Base-by-base conservation (phyloP, 1,139 yeast species). In the Pichia sp. region DNA sequence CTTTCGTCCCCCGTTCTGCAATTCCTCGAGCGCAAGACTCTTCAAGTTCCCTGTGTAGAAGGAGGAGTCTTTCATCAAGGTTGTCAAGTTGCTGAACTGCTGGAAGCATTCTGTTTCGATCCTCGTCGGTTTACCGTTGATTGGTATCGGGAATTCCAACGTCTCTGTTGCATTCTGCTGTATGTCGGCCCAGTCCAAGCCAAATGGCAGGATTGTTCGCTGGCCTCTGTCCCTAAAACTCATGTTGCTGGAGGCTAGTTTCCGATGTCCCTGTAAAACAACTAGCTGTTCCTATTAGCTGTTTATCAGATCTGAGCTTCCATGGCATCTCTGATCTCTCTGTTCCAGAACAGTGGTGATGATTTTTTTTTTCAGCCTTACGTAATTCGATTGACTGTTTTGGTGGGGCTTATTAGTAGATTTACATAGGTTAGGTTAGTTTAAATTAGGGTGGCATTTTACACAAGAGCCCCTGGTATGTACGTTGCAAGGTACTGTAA, bases 11-110 rank as follows among this genome's bases (percentile, higher is more conserved):
- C 16, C 31, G 30, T 23, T 43, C 0, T 10, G n/a, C 8, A 16
- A 7, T 23, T 61, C 62, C 16, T 56, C 52, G 11, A 34, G 50
- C 8, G 57, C 54, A 60, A 57, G 62, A 65, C 57, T 72, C 70
- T 50, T 69, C 55, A 61, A 67, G 8, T 81, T 72, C 0, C 95
- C 96, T 0, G 95, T 82, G 66, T 76, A 87, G 59, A 90, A 85
- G 0, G 95, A 88, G 0, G 96, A 92, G 58, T 87, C 89, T 50
- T 78, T 76, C 66, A 90, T 75, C 29, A 81, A 71, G 32, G 76
- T 77, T 46, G 79, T 70, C 59, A 87, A 78, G 55, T 82, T 78
- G 38, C 85, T 77, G 56, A 84, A 80, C 61, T 85, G 90, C 50
- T 81, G 78, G 4, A 92, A 86, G 8, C 81, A 74, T n/a, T 75